Base-by-base conservation (phyloP, 2,329 filamentous ascomycete species). In the Incumbomyces lentus region DNA sequence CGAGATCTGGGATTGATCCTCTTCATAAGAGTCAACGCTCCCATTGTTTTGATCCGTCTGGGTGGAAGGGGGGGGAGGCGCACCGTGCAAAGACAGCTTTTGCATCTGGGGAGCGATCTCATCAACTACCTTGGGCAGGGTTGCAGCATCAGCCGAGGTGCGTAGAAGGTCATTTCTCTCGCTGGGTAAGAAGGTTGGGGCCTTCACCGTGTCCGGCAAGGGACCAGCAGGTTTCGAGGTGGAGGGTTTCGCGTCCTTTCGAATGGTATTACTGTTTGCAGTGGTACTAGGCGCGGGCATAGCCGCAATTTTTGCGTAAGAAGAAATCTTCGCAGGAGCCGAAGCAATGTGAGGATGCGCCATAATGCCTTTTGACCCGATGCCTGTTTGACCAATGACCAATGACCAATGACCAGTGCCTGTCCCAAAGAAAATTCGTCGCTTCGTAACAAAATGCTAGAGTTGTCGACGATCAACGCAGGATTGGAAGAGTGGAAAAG, bases 251-350 rank as follows among this genome's bases (percentile, higher is more conserved):
- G 22, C 19, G 13, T 44, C 54, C 41, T 48, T 60, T 58, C 39
- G 55, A 52, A 29, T 18, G 36, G 26, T 44, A 29, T 36, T 36
- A 32, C 22, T 35, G 33, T 36, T 44, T 26, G 22, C 14, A 16
- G 48, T 44, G n/a, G 36, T 18, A 38, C 46, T 35, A 34, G 61
- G 60, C 40, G 61, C 59, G 45, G 63, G 56, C 66, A 69, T 68
- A 51, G 67, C 67, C 52, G 64, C 65, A 55, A 70, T 66, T 67
- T 85, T 87, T 66, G 84, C 84, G 71, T 88, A 88, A 36, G 83
- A 86, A 57, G 83, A 86, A 57, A 81, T 75, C 65, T 78, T 79
- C 44, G 68, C 67, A 46, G 68, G 53, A 47, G 49, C 42, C 34
- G 55, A 45, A 29, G 48, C 52, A 49, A 63, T 56, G 31, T 52